Conservation (phyloP, 2,329 filamentous ascomycete genomes). For the Aspergillus melleus region DNA sequence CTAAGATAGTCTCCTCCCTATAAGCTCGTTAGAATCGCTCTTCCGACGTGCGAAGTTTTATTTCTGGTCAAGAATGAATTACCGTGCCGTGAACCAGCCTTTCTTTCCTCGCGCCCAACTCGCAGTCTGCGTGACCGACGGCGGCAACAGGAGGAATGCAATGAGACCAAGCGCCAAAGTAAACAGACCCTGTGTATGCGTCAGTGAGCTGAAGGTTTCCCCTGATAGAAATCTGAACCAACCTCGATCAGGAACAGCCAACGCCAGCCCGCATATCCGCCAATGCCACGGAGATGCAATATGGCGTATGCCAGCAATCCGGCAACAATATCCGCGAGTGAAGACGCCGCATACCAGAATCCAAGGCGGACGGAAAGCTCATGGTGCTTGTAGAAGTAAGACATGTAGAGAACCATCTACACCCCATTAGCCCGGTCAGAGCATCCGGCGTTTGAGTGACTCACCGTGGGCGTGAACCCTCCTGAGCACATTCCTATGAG, state of each 20-base stretch:
- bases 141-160: slow-evolving; percentile 53
- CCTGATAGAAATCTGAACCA: too few species aligned
- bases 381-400: slow-evolving; percentile 69
- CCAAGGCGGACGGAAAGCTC: slow-evolving; percentile 57
- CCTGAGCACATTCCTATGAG: slow-evolving; percentile 49
- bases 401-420: slow-evolving; percentile 53
- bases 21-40: neutral
- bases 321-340: slow-evolving; percentile 47
- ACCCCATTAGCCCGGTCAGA: neutral
- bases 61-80: neutral
- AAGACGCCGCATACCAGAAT: slow-evolving; percentile 26
- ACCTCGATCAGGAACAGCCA: slow-evolving; percentile 39
- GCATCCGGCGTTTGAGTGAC: neutral
- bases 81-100: slow-evolving; percentile 64
- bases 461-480: slow-evolving; percentile 44
- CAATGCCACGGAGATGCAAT: slow-evolving; percentile 34
- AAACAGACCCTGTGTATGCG: slow-evolving; percentile 19
- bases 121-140: slow-evolving; percentile 60
- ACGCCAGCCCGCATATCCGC: slow-evolving; percentile 34
- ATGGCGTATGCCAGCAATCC: slow-evolving; percentile 45
- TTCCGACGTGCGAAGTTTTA: neutral
- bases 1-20: slow-evolving; percentile 65
- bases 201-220: slow-evolving; percentile 28
- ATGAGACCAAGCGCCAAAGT: slow-evolving; percentile 27
- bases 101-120: slow-evolving; percentile 33